phyloP scores from a whole-genome alignment of 495 filamentous ascomycete species.

The Xylaria telfairii region DNA sequence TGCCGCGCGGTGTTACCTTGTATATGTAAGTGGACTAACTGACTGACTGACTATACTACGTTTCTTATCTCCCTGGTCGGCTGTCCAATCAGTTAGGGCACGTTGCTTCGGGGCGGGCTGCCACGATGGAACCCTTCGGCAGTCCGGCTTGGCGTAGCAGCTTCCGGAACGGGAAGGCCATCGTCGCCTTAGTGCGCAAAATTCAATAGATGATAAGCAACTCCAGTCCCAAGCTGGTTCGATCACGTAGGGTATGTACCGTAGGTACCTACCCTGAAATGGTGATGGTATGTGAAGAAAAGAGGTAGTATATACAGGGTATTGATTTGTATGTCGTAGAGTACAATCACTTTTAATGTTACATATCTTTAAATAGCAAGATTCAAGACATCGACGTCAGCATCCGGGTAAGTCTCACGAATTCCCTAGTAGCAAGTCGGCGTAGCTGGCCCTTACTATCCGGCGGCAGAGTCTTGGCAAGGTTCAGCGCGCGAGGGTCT shows the following conservation, averaged over 20 bases:
- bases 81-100: constrained; percentile 9
- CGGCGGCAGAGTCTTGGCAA: not conserved
- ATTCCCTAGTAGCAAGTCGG: constrained; percentile 3
- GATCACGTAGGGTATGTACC: not conserved
- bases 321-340: not conserved
- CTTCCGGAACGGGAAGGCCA: constrained; percentile 22
- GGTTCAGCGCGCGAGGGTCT: constrained; percentile 40
- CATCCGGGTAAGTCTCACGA: constrained; percentile 2
- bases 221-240: not conserved
- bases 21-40: not conserved
- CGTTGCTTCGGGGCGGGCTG: constrained; percentile 6
- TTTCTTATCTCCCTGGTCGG: not conserved
- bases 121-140: constrained; percentile 2
- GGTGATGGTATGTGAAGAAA: not conserved
- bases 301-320: not conserved
- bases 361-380: not conserved
- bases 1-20: not conserved
- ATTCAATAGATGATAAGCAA: constrained; percentile 1
- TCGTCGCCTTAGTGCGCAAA: not conserved
- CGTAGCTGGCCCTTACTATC: not conserved
- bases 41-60: not conserved
- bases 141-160: constrained; percentile 20
- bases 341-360: not conserved
- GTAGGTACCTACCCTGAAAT: not conserved
- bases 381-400: not conserved